Conservation (phyloP, 129 eudicot genomes). For the Lactuca sativa region DNA sequence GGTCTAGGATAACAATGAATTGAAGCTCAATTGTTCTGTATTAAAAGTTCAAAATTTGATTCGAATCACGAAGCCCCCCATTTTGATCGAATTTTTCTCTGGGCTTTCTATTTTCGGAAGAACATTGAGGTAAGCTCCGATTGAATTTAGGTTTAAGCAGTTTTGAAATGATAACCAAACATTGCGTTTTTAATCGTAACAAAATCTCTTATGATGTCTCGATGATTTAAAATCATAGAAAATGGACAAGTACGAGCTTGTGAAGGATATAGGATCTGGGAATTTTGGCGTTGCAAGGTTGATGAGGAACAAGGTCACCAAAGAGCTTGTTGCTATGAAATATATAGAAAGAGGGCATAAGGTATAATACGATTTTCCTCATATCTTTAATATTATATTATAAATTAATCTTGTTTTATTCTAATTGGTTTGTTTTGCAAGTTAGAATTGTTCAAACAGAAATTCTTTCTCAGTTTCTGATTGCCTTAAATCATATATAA, state of each 20-base stretch:
- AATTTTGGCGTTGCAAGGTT: constrained; percentile 94
- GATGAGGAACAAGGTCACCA: constrained; percentile 89
- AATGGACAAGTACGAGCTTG: constrained; percentile 93
- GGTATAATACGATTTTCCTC: constrained; percentile 40
- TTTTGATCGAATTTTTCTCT: background rate
- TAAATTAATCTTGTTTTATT: constrained; percentile 10
- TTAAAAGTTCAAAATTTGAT: constrained; percentile 10
- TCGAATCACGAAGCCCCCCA: constrained; percentile 3
- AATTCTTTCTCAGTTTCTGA: background rate
- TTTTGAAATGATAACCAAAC: constrained; percentile 9
- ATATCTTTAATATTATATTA: constrained; percentile 11
- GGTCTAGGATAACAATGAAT: constrained; percentile 24
- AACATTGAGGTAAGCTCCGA: constrained; percentile 25
- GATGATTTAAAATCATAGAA: constrained; percentile 12
- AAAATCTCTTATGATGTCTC: background rate
- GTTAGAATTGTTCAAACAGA: constrained; percentile 16
- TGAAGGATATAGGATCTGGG: constrained; percentile 97
- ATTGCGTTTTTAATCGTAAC: background rate
- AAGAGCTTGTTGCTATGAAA: constrained; percentile 95
- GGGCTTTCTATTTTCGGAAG: constrained; percentile 15
- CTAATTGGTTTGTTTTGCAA: constrained; percentile 19
- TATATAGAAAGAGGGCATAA: constrained; percentile 95
- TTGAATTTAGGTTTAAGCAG: background rate
- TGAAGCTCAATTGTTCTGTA: constrained; percentile 20
- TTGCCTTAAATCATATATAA: constrained; percentile 10